phyloP scores from a whole-genome alignment of 1,284 basidiomycete genomes.

The Leccinum subspadiceum region DNA sequence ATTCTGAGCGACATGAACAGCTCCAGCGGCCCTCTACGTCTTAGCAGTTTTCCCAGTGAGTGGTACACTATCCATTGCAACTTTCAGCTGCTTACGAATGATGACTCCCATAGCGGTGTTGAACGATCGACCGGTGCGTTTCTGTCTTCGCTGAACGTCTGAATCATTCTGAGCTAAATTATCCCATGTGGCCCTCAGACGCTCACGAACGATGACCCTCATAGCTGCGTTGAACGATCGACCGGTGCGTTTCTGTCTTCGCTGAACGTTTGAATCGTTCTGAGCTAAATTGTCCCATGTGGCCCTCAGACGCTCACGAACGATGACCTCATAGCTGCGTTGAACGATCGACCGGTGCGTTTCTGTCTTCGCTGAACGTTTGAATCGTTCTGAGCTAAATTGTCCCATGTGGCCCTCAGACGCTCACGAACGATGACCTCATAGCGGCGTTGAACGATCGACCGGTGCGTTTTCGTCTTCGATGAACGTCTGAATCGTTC shows the following conservation, averaged over 20 bases:
- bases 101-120: background rate
- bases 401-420: too few species aligned
- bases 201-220: background rate
- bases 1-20: background rate
- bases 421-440: background rate
- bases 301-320: background rate
- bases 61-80: background rate
- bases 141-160: background rate
- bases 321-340: background rate
- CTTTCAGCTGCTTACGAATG: background rate
- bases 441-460: background rate
- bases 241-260: background rate
- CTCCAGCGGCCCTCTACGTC: background rate
- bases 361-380: background rate
- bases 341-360: background rate
- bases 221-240: background rate
- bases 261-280: background rate
- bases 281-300: too few species aligned
- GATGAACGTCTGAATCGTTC: background rate
- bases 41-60: background rate
- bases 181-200: too few species aligned
- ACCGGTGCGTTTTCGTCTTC: background rate
- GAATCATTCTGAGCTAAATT: background rate
- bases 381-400: background rate
- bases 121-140: background rate